Conservation (phyloP, 2,329 filamentous ascomycete genomes). For the Diaporthe citriasiana region DNA sequence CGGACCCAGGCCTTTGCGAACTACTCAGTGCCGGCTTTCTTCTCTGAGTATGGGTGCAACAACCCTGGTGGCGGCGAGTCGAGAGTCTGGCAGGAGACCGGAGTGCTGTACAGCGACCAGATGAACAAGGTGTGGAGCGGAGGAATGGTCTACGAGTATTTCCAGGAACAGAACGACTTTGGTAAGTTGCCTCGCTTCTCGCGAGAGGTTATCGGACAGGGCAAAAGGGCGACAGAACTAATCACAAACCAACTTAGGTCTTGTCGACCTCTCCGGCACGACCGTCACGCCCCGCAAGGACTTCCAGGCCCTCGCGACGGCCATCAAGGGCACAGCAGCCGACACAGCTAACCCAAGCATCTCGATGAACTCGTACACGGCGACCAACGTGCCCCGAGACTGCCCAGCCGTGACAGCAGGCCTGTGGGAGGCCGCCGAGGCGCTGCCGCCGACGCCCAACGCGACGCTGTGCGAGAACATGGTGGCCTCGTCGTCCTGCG, state of each 20-base stretch:
- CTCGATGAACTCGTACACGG: slow-evolving; percentile 76
- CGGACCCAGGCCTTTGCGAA: slow-evolving; percentile 88
- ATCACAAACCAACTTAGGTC: slow-evolving; percentile 60
- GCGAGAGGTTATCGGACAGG: background rate
- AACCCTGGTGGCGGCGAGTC: slow-evolving; percentile 68
- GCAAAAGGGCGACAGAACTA: background rate
- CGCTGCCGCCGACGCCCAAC: slow-evolving; percentile 88
- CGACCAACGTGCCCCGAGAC: slow-evolving; percentile 76
- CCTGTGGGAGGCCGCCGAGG: slow-evolving; percentile 78
- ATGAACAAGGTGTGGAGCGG: slow-evolving; percentile 94
- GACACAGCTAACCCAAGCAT: slow-evolving; percentile 76
- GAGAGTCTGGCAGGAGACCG: slow-evolving; percentile 88
- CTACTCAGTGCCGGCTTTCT: slow-evolving; percentile 96
- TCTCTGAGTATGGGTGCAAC: slow-evolving; percentile 99
- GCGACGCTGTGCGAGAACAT: slow-evolving; percentile 87
- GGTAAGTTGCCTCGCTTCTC: slow-evolving; percentile 8
- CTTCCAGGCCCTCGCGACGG: slow-evolving; percentile 80
- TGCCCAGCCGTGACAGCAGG: slow-evolving; percentile 79
- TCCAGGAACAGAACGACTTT: slow-evolving; percentile 84
- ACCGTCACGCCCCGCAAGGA: slow-evolving; percentile 71
- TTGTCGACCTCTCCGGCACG: slow-evolving; percentile 72
- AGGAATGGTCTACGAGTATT: slow-evolving; percentile 99
- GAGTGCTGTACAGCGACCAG: slow-evolving; percentile 80
- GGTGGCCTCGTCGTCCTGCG: slow-evolving; percentile 80
- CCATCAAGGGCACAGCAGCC: slow-evolving; percentile 78